Evolutionary conservation across 2,329 filamentous ascomycete species (phyloP), one percentile per base, ranked within the genome.

Genomic region (Periconia sp.): DNA sequence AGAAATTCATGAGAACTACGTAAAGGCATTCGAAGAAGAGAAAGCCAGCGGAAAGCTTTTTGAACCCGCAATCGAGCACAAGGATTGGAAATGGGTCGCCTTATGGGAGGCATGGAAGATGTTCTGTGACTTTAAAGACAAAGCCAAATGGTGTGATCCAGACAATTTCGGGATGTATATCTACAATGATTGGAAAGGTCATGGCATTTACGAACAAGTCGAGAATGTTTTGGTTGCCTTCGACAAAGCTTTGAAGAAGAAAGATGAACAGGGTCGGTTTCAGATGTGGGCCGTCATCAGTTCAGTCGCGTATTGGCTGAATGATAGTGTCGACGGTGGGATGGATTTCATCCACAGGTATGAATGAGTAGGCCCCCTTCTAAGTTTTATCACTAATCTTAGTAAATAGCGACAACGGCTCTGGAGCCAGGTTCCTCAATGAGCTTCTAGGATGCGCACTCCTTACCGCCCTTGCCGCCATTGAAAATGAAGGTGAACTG

Each of bases 31-130:
- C 22, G 40, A 57, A 4, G 12, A 38, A 15, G 50, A 50, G n/a
- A 18, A 24, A 12, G 24, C 39, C 5, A 36, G 36, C 3, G 36
- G 29, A 4, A 40, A 55, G 11, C 43, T 37, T 18, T 30, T 40
- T 15, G 16, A 42, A 12, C 24, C 39, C 16, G 40, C 52, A 6
- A 18, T 24, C 4, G 30, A 56, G 2, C 39, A 54, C 13, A 34
- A 39, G n/a, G 44, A 44, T 12, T 47, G 48, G 36, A 57, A 57
- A 39, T 59, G 56, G 54, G 36, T 59, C 10, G 54, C 55, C 4
- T 41, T 55, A 50, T 36, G 41, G 36, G 31, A 30, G 13, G 49
- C 44, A 16, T 57, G 42, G 44, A 28, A 48, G 13, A 32, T 17
- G 16, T 32, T 32, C 29, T n/a, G n/a, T n/a, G 12, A 17, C 16